Percentiles rank a stretch among this genome's conserved stretches.
Conservation (phyloP, 495 filamentous ascomycete genomes). For the Xylaria cubensis region DNA sequence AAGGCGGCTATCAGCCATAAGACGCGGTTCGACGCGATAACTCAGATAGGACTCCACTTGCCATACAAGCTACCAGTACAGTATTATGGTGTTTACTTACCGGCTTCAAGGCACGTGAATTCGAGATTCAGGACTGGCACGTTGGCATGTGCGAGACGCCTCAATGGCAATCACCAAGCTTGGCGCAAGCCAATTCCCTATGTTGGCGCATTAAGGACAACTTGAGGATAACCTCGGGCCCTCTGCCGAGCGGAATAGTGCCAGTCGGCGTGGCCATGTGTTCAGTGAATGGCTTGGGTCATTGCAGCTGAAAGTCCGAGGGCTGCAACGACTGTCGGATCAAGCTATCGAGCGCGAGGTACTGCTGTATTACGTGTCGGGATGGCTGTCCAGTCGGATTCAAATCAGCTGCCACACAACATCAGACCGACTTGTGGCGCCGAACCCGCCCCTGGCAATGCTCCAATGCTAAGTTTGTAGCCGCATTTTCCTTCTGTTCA, state of each 20-base stretch:
- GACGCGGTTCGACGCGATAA: neutral
- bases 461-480: constrained; percentile 15
- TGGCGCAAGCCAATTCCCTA: neutral
- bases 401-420: constrained; percentile 23
- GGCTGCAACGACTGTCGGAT: constrained; percentile 11
- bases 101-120: neutral
- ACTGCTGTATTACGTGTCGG: constrained; percentile 21
- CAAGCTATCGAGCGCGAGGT: constrained; percentile 3
- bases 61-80: neutral
- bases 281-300: neutral
- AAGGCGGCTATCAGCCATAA: neutral
- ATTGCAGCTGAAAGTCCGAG: constrained; percentile 13
- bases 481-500: constrained; percentile 12
- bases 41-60: neutral
- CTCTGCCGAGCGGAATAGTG: constrained; percentile 16
- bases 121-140: neutral
- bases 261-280: neutral
- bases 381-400: constrained; percentile 27
- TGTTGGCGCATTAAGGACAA: neutral
- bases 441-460: constrained; percentile 22
- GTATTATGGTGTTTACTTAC: neutral
- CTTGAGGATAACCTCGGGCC: neutral
- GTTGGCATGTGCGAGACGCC: neutral
- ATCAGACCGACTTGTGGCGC: constrained; percentile 27
- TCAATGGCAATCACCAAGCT: neutral